phyloP scores from a whole-genome alignment of 2,329 filamentous ascomycete genomes.

The Pseudogymnoascus sp. region DNA sequence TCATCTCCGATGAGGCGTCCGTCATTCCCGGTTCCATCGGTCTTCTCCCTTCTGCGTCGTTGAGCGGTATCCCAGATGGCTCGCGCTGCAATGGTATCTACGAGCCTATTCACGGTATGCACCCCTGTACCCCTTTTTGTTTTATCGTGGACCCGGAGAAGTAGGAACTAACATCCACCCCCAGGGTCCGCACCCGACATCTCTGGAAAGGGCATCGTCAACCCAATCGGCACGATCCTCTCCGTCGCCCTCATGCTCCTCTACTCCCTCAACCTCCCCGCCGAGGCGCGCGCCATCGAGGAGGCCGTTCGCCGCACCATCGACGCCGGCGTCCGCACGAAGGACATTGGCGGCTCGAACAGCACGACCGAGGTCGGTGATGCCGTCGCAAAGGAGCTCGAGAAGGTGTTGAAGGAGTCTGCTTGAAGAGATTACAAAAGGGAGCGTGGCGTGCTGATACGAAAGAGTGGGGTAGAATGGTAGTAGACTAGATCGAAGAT shows the following conservation, averaged over 20 bases:
- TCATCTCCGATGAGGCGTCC: constrained; percentile 90
- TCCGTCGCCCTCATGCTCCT: constrained; percentile 94
- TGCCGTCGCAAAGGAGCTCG: constrained; percentile 68
- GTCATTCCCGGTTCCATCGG: constrained; percentile 91
- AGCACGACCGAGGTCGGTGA: constrained; percentile 77
- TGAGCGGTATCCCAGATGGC: constrained; percentile 80
- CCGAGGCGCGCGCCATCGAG: constrained; percentile 74
- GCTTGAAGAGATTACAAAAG: not conserved
- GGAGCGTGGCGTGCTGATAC: not conserved
- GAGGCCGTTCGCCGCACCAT: constrained; percentile 73
- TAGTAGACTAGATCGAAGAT: not conserved
- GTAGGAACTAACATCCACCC: constrained; percentile 12
- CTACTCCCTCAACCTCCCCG: constrained; percentile 77
- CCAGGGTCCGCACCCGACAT: constrained; percentile 86
- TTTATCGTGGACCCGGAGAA: not conserved
- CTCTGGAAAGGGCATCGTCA: constrained; percentile 83
- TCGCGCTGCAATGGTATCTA: constrained; percentile 88
- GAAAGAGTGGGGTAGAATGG: constrained; percentile 14
- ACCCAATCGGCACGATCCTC: constrained; percentile 85
- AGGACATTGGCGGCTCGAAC: constrained; percentile 74
- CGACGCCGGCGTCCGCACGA: constrained; percentile 71
- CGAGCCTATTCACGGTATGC: constrained; percentile 87
- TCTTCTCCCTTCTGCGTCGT: constrained; percentile 77
- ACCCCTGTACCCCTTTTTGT: not conserved
- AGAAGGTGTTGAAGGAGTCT: constrained; percentile 49